Evolutionary conservation across 2,329 filamentous ascomycete genomes (phyloP).

Genomic region (Moelleriella libera): DNA sequence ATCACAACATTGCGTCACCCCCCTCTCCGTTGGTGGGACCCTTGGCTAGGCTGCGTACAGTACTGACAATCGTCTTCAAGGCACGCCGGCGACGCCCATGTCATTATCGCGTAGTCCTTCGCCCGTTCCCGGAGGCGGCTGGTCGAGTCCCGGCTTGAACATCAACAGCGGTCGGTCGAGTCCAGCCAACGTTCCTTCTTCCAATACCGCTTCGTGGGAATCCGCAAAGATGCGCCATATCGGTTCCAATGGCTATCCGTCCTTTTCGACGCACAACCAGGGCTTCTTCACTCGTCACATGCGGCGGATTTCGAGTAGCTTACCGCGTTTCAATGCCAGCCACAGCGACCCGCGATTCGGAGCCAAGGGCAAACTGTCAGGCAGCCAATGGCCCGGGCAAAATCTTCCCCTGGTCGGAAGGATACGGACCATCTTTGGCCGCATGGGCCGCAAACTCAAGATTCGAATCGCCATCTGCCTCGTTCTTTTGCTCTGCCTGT

Average conservation of each 20-base stretch:
- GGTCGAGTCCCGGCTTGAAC: constrained; percentile 71
- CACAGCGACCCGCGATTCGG: constrained; percentile 36
- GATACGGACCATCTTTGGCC: constrained; percentile 28
- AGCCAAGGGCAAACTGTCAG: constrained; percentile 65
- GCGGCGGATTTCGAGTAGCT: constrained; percentile 62
- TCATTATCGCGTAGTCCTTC: constrained; percentile 79
- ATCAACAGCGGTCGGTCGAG: constrained; percentile 59
- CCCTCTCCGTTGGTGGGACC: constrained; percentile 6
- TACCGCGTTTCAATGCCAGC: constrained; percentile 54
- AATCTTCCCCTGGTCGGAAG: constrained; percentile 32
- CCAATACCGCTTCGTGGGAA: constrained; percentile 61
- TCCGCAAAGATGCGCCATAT: constrained; percentile 65
- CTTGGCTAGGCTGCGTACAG: constrained; percentile 2
- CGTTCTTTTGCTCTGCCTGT: constrained; percentile 44
- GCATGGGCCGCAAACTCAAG: constrained; percentile 51
- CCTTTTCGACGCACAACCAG: constrained; percentile 67
- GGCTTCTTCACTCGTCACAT: constrained; percentile 82
- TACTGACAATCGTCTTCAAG: constrained; percentile 16
- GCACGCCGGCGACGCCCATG: constrained; percentile 51
- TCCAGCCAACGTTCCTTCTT: constrained; percentile 39
- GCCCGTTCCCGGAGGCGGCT: constrained; percentile 70
- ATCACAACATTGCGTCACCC: constrained; percentile 3
- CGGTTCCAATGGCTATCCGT: constrained; percentile 60
- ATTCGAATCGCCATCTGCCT: constrained; percentile 46
- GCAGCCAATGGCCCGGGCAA: constrained; percentile 33